A percentile compares a stretch with the other conserved stretches of the same genome.
Conservation (phyloP, 1,284 basidiomycete genomes). For the Moesziomyces parantarcticus region DNA sequence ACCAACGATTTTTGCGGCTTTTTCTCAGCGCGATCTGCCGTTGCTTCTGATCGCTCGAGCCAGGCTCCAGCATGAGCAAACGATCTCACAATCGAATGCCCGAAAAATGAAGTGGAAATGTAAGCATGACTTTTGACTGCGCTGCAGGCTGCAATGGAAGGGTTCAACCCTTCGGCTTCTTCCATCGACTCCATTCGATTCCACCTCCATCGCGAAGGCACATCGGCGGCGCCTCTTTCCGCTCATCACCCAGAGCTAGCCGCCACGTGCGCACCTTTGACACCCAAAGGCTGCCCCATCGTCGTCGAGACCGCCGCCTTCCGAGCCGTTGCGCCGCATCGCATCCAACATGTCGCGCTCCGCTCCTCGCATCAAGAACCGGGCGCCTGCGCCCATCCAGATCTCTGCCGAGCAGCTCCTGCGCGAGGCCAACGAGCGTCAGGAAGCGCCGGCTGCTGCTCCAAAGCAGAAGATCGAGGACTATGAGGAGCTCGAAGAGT, state of each 20-base stretch:
- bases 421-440: slow-evolving; percentile 95
- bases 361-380: slow-evolving; percentile 84
- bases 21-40: not conserved
- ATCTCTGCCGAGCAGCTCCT: slow-evolving; percentile 98
- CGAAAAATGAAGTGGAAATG: not conserved
- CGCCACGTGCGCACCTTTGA: too few relatives aligned
- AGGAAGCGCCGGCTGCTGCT: slow-evolving; percentile 83
- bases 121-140: not conserved
- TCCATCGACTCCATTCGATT: not conserved
- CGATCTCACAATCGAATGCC: too few relatives aligned
- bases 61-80: too few relatives aligned
- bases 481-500: slow-evolving; percentile 96
- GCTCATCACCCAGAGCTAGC: not conserved
- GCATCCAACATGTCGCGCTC: slow-evolving; percentile 52
- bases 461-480: slow-evolving; percentile 77
- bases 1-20: not conserved
- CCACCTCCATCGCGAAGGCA: not conserved
- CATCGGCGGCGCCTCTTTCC: not conserved
- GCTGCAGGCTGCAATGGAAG: not conserved
- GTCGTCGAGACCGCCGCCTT: not conserved
- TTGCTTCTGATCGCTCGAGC: not conserved
- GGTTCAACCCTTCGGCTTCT: not conserved
- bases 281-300: too few relatives aligned
- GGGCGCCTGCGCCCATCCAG: slow-evolving; percentile 91
- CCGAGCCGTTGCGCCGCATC: slow-evolving; percentile 12